Base-by-base conservation (phyloP, 192 early-diverging fungal genomes). In the Coemansia sp. region DNA sequence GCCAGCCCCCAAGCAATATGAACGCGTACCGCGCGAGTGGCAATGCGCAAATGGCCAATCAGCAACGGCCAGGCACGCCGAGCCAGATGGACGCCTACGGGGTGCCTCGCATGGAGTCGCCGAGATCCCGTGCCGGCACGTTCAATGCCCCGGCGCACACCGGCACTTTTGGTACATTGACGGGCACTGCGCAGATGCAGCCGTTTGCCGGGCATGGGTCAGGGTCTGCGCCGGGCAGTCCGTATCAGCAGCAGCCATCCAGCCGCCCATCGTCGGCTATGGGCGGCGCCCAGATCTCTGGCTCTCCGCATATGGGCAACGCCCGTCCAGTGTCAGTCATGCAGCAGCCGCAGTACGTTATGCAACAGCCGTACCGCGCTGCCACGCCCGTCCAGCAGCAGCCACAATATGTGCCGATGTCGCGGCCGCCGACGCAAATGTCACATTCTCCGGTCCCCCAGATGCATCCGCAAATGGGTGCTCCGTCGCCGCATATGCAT, bases 111-210 rank as follows among this genome's bases (percentile, higher is more conserved):
- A 64, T 73, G 71, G 76, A 66, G 10, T 78, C 70, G 49, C 75
- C 75, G 19, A 25, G 66, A 28, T 67, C 70, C 42, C 71, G 71
- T 2, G 60, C 76, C 1, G 72, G 62, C 48, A 73, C 76, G 2
- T 79, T 62, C 31, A 78, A 78, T 15, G 70, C 54, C 17, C 55
- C 69, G 1, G 60, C 59, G 5, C 68, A 70, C 26, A 73, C 71
- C 4, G 76, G 76, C 4, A 65, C 73, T 7, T 73, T 79, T 37
- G 71, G 71, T 17, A 67, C 76, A n/a, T 60, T 79, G 44, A 70
- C 76, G 1, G 76, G n/a, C 8, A 66, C 58, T 23, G 25, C 68
- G 2, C 75, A 78, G 50, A 65, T 69, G 50, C 66, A 60, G 12
- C 51, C 62, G 38, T 58, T 50, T 38, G 64, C 64, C 3, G 68